Percentiles rank a stretch among this genome's conserved stretches.
These are phyloP conservation scores for Antrodiella citrinella DNA, from an alignment of 768 basidiomycete genomes.

Conservation along the genomic window DNA sequence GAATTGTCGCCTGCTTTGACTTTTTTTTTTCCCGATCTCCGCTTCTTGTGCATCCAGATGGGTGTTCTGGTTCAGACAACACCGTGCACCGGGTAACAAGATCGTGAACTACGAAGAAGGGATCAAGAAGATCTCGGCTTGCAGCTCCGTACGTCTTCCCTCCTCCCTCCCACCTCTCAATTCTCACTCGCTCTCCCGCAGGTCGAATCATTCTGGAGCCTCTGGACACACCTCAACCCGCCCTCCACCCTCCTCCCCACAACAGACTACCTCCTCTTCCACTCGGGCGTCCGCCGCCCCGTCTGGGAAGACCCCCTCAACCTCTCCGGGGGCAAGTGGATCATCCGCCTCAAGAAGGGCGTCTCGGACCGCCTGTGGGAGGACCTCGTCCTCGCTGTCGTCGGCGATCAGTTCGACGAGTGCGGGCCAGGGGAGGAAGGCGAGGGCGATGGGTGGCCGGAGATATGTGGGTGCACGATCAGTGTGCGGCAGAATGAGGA, in stretches of 20 bases:
- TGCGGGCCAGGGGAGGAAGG: slow-evolving; percentile 38
- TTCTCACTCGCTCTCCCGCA: slow-evolving; percentile 19
- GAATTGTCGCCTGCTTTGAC: background rate
- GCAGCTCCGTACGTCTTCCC: slow-evolving; percentile 61
- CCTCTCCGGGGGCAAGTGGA: slow-evolving; percentile 87
- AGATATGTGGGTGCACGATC: slow-evolving; percentile 93
- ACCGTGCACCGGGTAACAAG: slow-evolving; percentile 85
- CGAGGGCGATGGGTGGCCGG: slow-evolving; percentile 52
- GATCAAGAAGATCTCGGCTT: slow-evolving; percentile 86
- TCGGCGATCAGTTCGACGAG: slow-evolving; percentile 86
- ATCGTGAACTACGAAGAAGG: slow-evolving; percentile 90
- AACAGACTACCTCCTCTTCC: slow-evolving; percentile 92
- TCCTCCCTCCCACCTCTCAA: background rate
- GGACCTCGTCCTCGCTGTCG: slow-evolving; percentile 75
- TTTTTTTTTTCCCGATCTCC: background rate
- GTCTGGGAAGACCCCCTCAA: slow-evolving; percentile 97
- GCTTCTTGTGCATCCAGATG: slow-evolving; percentile 38
- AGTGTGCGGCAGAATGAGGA: slow-evolving; percentile 92
- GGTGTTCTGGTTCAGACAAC: slow-evolving; percentile 90
- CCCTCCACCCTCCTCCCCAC: slow-evolving; percentile 81
- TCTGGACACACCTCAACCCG: slow-evolving; percentile 85
- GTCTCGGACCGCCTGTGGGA: slow-evolving; percentile 90
- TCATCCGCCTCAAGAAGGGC: slow-evolving; percentile 86
- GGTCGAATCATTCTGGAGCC: slow-evolving; percentile 94
- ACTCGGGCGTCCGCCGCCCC: slow-evolving; percentile 74